Percentiles rank a stretch among this genome's conserved stretches.
Evolutionary conservation across 306 rosid species (phyloP).

Genomic region (Ochetophila trinervis): DNA sequence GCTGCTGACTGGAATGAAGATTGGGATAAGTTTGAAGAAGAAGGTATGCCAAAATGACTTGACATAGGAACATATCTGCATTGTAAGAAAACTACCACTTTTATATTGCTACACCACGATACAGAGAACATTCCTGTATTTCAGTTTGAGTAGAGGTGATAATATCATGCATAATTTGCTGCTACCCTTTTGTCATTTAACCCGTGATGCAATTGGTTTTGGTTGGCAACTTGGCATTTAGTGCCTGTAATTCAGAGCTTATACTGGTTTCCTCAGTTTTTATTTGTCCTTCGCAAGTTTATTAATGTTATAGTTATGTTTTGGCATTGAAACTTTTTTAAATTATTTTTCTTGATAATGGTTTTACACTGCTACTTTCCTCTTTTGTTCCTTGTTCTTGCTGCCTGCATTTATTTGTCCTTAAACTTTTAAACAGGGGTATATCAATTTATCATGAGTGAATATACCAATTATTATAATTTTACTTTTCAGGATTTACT

Average conservation of each 20-base stretch:
- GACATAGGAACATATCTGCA: neutral
- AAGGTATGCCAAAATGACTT: constrained; percentile 56
- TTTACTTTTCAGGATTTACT: constrained; percentile 62
- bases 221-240: neutral
- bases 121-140: neutral
- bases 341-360: neutral
- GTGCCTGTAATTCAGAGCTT: neutral
- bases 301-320: neutral
- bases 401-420: constrained; percentile 1
- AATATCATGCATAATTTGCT: constrained; percentile 5
- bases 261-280: neutral
- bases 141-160: neutral
- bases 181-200: neutral
- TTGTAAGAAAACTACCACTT: constrained; percentile 3
- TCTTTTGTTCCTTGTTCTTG: neutral
- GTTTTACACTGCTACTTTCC: neutral
- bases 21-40: constrained; percentile 94
- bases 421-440: constrained; percentile 1
- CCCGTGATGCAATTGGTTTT: neutral
- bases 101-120: neutral
- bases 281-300: neutral
- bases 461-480: constrained; percentile 11
- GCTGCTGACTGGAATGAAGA: constrained; percentile 97
- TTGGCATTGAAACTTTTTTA: neutral
- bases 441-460: constrained; percentile 12